phyloP scores from a whole-genome alignment of 2,329 filamentous ascomycete species.

The Didymosphaeria variabile region DNA sequence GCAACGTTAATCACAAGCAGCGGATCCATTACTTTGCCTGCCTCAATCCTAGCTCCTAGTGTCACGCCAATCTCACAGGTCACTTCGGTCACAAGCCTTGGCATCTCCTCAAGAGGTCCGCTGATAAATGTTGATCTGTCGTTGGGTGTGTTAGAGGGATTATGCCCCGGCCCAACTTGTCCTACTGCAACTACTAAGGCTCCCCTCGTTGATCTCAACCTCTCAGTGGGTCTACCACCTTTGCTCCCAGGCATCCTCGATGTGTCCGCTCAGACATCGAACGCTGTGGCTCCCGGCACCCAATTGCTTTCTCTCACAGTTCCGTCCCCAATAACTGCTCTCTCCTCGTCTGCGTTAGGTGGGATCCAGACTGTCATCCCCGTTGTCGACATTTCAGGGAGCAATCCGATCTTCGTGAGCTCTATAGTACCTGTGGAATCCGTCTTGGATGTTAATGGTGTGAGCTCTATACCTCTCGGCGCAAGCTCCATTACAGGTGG shows the following conservation, averaged over 20 bases:
- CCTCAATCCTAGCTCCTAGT: no score
- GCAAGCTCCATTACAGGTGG: neutral
- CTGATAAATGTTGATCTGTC: conserved; percentile 3
- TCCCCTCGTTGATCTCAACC: neutral
- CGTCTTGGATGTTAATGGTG: neutral
- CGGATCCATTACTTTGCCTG: neutral
- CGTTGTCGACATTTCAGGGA: neutral
- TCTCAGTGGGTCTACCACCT: neutral
- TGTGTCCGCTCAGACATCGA: neutral
- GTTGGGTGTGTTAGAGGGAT: conserved; percentile 1
- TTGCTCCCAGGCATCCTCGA: neutral
- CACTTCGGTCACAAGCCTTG: no score
- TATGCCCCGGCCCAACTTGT: conserved; percentile 2
- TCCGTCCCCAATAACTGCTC: no score
- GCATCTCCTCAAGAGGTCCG: neutral
- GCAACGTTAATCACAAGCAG: neutral
- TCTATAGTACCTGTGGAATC: neutral
- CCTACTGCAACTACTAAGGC: neutral
- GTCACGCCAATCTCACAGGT: no score
- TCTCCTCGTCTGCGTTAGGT: no score
- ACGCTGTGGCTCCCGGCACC: no score
- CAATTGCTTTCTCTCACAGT: neutral
- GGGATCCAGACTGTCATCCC: neutral
- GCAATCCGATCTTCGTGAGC: neutral
- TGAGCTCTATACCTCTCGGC: neutral